Evolutionary conservation across 2,329 filamentous ascomycete genomes (phyloP).

Genomic region (Paradendryphiella salina): DNA sequence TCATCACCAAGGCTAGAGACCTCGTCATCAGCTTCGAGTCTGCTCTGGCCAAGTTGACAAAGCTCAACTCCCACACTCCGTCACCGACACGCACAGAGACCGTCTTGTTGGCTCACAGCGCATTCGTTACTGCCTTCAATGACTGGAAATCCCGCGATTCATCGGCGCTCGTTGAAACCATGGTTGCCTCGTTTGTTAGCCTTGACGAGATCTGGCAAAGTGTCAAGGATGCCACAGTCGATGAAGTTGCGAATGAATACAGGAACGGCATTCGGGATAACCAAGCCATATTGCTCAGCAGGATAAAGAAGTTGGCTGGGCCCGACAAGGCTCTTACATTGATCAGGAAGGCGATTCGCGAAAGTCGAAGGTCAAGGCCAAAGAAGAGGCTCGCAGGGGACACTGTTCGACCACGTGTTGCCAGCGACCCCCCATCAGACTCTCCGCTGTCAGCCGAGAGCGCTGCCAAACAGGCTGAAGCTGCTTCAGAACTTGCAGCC

Average conservation of each 20-base stretch:
- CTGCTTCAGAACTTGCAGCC: slow-evolving; percentile 38
- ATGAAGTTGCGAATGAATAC: slow-evolving; percentile 74
- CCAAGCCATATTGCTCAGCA: slow-evolving; percentile 75
- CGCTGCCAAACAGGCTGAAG: slow-evolving; percentile 44
- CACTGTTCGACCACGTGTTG: slow-evolving; percentile 66
- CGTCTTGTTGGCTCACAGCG: slow-evolving; percentile 70
- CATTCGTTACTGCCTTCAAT: slow-evolving; percentile 77
- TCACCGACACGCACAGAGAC: slow-evolving; percentile 64
- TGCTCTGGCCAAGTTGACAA: slow-evolving; percentile 66
- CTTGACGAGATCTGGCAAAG: slow-evolving; percentile 82
- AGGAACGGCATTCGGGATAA: slow-evolving; percentile 79
- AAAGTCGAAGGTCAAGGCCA: slow-evolving; percentile 67
- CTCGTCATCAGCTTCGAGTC: slow-evolving; percentile 77
- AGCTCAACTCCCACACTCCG: slow-evolving; percentile 68
- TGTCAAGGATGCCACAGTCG: slow-evolving; percentile 75
- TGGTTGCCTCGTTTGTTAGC: slow-evolving; percentile 85
- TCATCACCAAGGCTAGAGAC: slow-evolving; percentile 77
- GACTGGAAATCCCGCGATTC: slow-evolving; percentile 84
- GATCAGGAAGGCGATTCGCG: slow-evolving; percentile 73
- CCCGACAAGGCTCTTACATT: slow-evolving; percentile 70
- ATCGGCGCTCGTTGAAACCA: slow-evolving; percentile 75
- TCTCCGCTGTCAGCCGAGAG: slow-evolving; percentile 34
- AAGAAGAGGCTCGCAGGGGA: slow-evolving; percentile 70
- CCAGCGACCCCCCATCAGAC: slow-evolving; percentile 49
- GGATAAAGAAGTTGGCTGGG: slow-evolving; percentile 78